Evolutionary conservation across 805 yeast genomes (phyloP).

Genomic region (Ogataea henricii): DNA sequence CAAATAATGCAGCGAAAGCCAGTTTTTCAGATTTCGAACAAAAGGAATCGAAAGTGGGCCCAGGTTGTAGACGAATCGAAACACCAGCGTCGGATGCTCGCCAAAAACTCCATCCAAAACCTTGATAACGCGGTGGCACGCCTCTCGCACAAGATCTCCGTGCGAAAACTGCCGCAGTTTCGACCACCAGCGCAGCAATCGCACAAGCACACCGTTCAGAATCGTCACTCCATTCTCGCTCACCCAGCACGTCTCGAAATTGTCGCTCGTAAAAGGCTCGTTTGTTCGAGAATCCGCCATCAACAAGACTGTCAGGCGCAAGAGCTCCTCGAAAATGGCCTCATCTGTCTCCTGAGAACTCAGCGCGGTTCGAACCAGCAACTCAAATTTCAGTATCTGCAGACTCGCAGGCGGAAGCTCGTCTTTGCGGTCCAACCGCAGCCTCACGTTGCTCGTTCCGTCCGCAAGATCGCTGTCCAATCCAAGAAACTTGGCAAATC

Average conservation of each 20-base stretch:
- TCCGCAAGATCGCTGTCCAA: conserved; percentile 3
- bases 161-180: neutral
- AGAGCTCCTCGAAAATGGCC: neutral
- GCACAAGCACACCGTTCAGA: conserved; percentile 15
- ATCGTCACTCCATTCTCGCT: conserved; percentile 14
- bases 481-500: conserved; percentile 12
- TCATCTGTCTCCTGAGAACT: neutral
- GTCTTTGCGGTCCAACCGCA: conserved; percentile 14
- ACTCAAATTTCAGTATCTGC: conserved; percentile 16
- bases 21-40: conserved; percentile 15
- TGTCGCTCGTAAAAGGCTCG: conserved; percentile 14
- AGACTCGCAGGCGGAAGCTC: conserved; percentile 12
- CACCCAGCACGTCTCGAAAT: conserved; percentile 1
- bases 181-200: conserved; percentile 9
- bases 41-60: conserved; percentile 15
- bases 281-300: conserved; percentile 20
- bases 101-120: conserved; percentile 8
- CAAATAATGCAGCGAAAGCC: conserved; percentile 20
- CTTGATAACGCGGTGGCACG: conserved; percentile 5
- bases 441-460: neutral
- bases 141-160: neutral
- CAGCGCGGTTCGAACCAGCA: conserved; percentile 8
- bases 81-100: conserved; percentile 10
- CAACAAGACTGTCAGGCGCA: conserved; percentile 8
- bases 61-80: conserved; percentile 19